Evolutionary conservation across 2,329 filamentous ascomycete species (phyloP), one percentile per base, ranked within the genome.

Genomic region (Pseudophaeomoniella oleicola): DNA sequence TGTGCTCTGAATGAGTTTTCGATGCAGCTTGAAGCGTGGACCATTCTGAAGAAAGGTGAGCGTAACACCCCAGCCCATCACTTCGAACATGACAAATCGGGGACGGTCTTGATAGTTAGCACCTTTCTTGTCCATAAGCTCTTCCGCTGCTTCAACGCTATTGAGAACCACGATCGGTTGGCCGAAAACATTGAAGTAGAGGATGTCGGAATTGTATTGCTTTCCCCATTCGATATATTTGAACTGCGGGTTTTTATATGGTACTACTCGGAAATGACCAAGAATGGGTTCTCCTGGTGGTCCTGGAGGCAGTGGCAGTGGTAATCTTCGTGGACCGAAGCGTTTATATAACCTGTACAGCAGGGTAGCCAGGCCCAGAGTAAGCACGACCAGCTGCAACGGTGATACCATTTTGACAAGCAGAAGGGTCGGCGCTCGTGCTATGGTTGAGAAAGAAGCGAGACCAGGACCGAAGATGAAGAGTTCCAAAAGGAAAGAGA

Each of bases 61-160:
- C 1, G 64, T 66, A 30, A 58, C 56, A 14, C 54, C 51, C 64
- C 64, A 69, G 15, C 63, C 63, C 60, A 64, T 40, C n/a, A 39
- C 37, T 39, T 39, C 37, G 27, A 39, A 39, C 12, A 39, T 32
- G 10, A 39, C 37, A 16, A 39, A 39, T 32, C 37, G 22, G 3
- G 37, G 37, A 19, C 37, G 37, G 15, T 39, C 37, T 35, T 35
- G 27, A 16, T 35, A 39, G 19, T 39, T 39, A 19, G 18, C n/a
- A 2, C 37, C 37, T 36, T 29, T 31, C 14, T 37, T 34, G n/a
- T 40, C 38, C 10, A 40, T 19, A 4, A 40, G 16, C 13, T 40
- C 38, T 27, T 27, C 22, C 6, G 22, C 22, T 27, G 22, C 22
- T n/a, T 27, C 22, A 27, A 27, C 22, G n/a, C 22, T 27, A n/a